Conservation (phyloP, 805 yeast species). For the Candida lessepsii region DNA sequence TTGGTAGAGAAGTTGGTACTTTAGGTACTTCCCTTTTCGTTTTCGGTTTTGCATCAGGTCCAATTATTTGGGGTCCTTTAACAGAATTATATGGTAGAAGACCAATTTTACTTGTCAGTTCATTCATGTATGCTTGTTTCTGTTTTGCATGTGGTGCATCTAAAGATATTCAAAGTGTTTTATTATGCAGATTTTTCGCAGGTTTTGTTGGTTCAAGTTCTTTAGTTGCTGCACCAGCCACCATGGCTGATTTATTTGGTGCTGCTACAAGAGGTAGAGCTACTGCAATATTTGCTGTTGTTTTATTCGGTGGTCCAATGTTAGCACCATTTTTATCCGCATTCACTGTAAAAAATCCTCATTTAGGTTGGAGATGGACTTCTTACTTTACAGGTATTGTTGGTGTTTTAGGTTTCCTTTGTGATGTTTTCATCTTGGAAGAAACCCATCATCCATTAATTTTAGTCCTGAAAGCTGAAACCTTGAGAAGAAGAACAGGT, state of each 20-base stretch:
- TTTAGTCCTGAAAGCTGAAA: slow-evolving; percentile 33
- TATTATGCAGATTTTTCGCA: slow-evolving; percentile 76
- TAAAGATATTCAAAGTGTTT: slow-evolving; percentile 70
- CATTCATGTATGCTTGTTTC: slow-evolving; percentile 35
- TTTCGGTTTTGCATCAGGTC: slow-evolving; percentile 93
- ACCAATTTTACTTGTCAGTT: slow-evolving; percentile 45
- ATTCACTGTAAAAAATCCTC: slow-evolving; percentile 37
- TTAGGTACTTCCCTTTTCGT: slow-evolving; percentile 79
- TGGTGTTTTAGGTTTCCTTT: slow-evolving; percentile 29
- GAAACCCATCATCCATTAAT: slow-evolving; percentile 43
- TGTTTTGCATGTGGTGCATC: slow-evolving; percentile 73
- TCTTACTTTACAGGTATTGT: slow-evolving; percentile 49
- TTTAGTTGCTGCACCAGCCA: slow-evolving; percentile 80
- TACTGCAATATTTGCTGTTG: slow-evolving; percentile 64
- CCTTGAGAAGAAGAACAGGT: slow-evolving; percentile 37
- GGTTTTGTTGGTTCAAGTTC: slow-evolving; percentile 86
- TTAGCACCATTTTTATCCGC: slow-evolving; percentile 67
- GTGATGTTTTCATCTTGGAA: slow-evolving; percentile 30
- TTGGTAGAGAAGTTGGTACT: slow-evolving; percentile 67
- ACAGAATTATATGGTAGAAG: slow-evolving; percentile 37
- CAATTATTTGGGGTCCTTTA: slow-evolving; percentile 68
- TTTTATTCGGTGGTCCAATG: slow-evolving; percentile 78
- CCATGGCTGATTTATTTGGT: slow-evolving; percentile 78
- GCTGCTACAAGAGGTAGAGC: slow-evolving; percentile 72
- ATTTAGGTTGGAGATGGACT: slow-evolving; percentile 58